These are phyloP conservation scores for Capronia americana DNA, from an alignment of 2,329 filamentous ascomycete species.

Conservation along the genomic window DNA sequence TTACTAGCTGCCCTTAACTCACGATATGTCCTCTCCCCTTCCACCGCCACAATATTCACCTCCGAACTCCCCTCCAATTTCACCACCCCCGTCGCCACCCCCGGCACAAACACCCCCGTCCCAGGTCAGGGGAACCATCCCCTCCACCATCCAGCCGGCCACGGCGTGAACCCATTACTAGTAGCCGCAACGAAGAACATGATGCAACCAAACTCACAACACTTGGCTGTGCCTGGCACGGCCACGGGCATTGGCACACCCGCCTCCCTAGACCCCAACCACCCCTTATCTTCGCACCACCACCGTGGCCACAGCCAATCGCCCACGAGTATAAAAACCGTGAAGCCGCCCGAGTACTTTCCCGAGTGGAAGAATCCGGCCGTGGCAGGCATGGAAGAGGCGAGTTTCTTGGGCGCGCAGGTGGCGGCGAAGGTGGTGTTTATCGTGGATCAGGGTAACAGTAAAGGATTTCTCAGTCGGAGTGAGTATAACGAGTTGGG, in stretches of 20 bases:
- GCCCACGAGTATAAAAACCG: constrained; percentile 81
- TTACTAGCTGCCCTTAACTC: constrained; percentile 78
- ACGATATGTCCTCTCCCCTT: constrained; percentile 89
- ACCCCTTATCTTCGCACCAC: constrained; percentile 48
- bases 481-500: constrained; percentile 72
- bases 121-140: constrained; percentile 54
- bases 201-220: constrained; percentile 49
- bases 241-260: constrained; percentile 28
- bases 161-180: constrained; percentile 84
- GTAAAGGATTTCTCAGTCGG: constrained; percentile 72
- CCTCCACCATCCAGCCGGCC: constrained; percentile 62
- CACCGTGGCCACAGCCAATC: constrained; percentile 74
- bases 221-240: constrained; percentile 49
- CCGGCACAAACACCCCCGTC: constrained; percentile 82
- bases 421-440: constrained; percentile 80
- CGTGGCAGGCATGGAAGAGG: constrained; percentile 71
- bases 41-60: constrained; percentile 93
- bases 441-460: constrained; percentile 69
- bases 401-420: constrained; percentile 84
- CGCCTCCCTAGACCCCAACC: constrained; percentile 41
- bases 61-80: constrained; percentile 94
- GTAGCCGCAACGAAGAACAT: constrained; percentile 74
- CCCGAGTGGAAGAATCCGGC: constrained; percentile 84
- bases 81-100: constrained; percentile 87
- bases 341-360: constrained; percentile 81